These are phyloP conservation scores for Xylaria curta DNA, from an alignment of 495 filamentous ascomycete species.

Conservation along the genomic window DNA sequence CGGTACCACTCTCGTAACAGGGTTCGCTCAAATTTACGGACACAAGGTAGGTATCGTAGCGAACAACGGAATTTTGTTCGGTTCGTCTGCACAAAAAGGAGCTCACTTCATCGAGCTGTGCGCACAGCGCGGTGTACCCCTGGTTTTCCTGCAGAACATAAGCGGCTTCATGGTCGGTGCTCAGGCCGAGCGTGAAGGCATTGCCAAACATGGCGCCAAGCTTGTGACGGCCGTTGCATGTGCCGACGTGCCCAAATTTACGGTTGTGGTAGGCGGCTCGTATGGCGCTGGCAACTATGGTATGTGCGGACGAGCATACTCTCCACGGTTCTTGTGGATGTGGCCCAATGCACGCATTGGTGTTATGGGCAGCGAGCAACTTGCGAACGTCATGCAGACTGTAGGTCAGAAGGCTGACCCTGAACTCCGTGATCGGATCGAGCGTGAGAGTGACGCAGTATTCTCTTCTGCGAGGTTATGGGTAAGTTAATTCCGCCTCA, in stretches of 20 bases:
- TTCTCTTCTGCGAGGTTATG: constrained; percentile 90
- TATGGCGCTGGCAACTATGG: constrained; percentile 79
- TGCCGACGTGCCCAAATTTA: constrained; percentile 96
- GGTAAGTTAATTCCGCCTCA: constrained; percentile 55
- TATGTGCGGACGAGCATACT: constrained; percentile 91
- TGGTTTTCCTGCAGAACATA: constrained; percentile 97
- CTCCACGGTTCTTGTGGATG: constrained; percentile 90
- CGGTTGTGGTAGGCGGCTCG: constrained; percentile 88
- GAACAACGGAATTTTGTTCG: constrained; percentile 98
- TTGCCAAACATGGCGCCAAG: constrained; percentile 98
- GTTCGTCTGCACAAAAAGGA: constrained; percentile 86
- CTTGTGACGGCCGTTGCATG: constrained; percentile 95
- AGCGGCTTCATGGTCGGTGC: constrained; percentile 96
- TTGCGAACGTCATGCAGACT: constrained; percentile 91
- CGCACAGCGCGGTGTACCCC: constrained; percentile 83
- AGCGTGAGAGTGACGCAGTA: constrained; percentile 85
- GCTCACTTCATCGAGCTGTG: constrained; percentile 99
- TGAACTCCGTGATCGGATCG: constrained; percentile 81
- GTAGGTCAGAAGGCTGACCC: constrained; percentile 87
- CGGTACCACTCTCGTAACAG: constrained; percentile 88
- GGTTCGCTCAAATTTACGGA: constrained; percentile 89
- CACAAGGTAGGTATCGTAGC: constrained; percentile 92
- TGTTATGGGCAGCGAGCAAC: constrained; percentile 95
- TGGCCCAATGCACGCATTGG: constrained; percentile 96
- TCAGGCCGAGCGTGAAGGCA: constrained; percentile 91